Percentiles rank a stretch among this genome's conserved stretches.
phyloP scores from a whole-genome alignment of 2,329 filamentous ascomycete species.

The Colletotrichum sp. region DNA sequence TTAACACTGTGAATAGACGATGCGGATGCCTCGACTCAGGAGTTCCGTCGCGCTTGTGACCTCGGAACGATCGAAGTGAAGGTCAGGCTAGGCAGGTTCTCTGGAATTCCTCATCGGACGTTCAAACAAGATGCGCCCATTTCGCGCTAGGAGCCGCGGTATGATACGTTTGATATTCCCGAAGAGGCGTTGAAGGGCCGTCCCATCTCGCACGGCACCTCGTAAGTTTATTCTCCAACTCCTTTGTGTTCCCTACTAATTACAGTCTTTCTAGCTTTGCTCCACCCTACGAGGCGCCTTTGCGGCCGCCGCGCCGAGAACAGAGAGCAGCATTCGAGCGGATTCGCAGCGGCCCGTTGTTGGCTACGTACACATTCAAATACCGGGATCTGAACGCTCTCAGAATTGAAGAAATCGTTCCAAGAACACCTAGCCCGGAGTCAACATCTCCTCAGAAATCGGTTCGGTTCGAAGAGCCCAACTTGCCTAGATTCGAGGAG shows the following conservation, averaged over 20 bases:
- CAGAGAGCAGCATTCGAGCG: neutral
- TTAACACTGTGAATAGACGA: slow-evolving; percentile 18
- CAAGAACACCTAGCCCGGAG: slow-evolving; percentile 25
- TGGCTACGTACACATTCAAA: slow-evolving; percentile 32
- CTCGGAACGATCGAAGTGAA: slow-evolving; percentile 32
- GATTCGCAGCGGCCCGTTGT: slow-evolving; percentile 20
- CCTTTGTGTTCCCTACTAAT: neutral
- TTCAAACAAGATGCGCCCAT: neutral
- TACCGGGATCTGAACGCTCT: slow-evolving; percentile 39
- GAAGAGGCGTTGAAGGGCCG: slow-evolving; percentile 39
- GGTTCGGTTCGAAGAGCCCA: neutral
- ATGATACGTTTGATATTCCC: slow-evolving; percentile 26
- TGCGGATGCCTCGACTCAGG: slow-evolving; percentile 21
- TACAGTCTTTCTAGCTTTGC: neutral
- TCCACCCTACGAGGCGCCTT: neutral
- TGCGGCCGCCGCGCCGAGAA: neutral
- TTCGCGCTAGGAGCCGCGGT: neutral
- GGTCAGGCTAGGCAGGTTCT: slow-evolving; percentile 7
- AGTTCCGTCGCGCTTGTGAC: slow-evolving; percentile 14
- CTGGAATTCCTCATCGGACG: neutral
- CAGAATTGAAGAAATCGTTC: slow-evolving; percentile 33
- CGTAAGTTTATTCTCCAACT: slow-evolving; percentile 21
- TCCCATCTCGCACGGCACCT: slow-evolving; percentile 35
- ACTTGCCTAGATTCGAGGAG: slow-evolving; percentile 1
- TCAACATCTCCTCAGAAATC: slow-evolving; percentile 14